Evolutionary conservation across 2,329 filamentous ascomycete genomes (phyloP), one percentile per base, ranked within the genome.

Genomic region (Hypoxylon sp.): DNA sequence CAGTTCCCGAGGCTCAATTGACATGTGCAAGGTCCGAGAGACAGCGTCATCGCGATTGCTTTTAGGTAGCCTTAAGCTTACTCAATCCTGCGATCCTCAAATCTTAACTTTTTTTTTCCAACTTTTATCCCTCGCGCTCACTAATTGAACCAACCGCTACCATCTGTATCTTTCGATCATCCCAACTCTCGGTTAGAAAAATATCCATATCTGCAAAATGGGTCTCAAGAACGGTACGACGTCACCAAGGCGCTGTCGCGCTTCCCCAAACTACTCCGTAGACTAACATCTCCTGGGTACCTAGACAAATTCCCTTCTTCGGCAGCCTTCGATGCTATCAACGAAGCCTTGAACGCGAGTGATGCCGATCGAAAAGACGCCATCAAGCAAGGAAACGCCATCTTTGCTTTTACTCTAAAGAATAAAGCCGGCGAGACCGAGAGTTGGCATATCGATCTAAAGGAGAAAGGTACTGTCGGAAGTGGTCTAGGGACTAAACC

Each of bases 381-480:
- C 74, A 91, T 98, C 81, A 95, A 97, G 83, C 90, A 94, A 79
- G 95, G 90, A 78, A 91, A 91, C 76, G 94, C 92, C 68, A 85
- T 98, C 80, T 98, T 97, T 81, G 91, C 91, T 68, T 98, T 99
- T 84, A 94, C 89, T 60, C 85, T 99, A 73, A 98, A 97, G 87
- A 99, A 99, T 87, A 82, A 85, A 65, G 86, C 86, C 24, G 94
- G 93, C 75, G 88, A 94, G 81, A 90, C 90, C 65, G 90, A 93
- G 77, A 92, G 89, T 83, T 99, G 96, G 96, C 89, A 97, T 84
- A 93, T 99, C 75, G 96, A 99, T 81, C 89, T 99, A 70, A 98
- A 98, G 87, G 88, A 97, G 77, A 92, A 91, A 70, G 96, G 96
- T 71, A 87, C 87, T 62, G 94, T 97, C 46, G 92, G 88, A 75